Conservation (phyloP, 2,329 filamentous ascomycete species). For the Lasiodiplodia gonubiensis region DNA sequence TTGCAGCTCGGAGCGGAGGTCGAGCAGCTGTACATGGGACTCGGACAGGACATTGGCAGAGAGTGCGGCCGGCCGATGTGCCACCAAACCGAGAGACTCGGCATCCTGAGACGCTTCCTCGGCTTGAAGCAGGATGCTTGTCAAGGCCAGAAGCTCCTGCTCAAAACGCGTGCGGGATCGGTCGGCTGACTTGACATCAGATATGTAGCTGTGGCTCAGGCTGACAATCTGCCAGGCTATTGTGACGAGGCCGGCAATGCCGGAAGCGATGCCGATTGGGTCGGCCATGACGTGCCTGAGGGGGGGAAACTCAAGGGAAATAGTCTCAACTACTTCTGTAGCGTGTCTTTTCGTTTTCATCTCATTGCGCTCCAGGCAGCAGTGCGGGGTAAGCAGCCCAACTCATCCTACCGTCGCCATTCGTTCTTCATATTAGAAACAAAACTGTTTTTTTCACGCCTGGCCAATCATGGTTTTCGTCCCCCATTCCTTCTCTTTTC, state of each 20-base stretch:
- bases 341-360: neutral
- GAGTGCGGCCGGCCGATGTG: neutral
- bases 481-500: no score
- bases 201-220: constrained; percentile 3
- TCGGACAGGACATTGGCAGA: neutral
- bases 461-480: no score
- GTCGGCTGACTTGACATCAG: neutral
- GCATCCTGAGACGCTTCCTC: neutral
- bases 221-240: neutral
- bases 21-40: neutral
- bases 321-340: neutral
- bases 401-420: no score
- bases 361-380: neutral
- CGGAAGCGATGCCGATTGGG: neutral
- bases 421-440: no score
- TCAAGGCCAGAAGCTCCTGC: neutral
- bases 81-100: neutral
- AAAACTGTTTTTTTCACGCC: no score
- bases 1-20: neutral
- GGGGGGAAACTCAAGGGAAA: neutral
- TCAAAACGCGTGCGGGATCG: neutral
- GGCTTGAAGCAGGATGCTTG: neutral
- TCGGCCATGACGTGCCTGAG: neutral
- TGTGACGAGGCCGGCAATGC: neutral
- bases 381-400: neutral